Percentiles rank a stretch among this genome's conserved stretches.
phyloP scores from a whole-genome alignment of 352 stramenopile genomes.

The Elongisporangium undulatum region DNA sequence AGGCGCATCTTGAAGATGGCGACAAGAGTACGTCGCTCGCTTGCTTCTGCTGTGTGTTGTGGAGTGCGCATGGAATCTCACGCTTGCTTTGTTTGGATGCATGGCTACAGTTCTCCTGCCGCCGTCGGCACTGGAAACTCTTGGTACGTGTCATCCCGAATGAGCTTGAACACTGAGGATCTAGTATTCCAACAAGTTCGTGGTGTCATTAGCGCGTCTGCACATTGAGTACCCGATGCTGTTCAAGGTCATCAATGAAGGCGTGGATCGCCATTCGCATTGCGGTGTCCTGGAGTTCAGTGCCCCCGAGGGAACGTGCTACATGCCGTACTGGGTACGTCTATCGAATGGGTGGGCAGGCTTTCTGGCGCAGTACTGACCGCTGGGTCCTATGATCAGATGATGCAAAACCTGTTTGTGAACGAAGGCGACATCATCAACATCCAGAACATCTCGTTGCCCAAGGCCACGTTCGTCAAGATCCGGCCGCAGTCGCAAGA shows the following conservation, averaged over 20 bases:
- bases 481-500: constrained; percentile 97
- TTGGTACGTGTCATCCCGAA: constrained; percentile 57
- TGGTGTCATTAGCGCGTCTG: constrained; percentile 45
- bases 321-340: constrained; percentile 98
- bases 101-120: constrained; percentile 88
- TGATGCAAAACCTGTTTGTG: constrained; percentile 99
- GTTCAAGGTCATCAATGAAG: constrained; percentile 94
- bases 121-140: constrained; percentile 95
- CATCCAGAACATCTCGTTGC: constrained; percentile 94
- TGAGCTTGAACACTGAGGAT: too few relatives aligned
- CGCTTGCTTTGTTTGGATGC: constrained; percentile 1
- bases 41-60: neutral
- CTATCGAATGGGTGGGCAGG: neutral
- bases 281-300: constrained; percentile 99
- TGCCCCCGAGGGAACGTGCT: constrained; percentile 96
- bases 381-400: constrained; percentile 35
- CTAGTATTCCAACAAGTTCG: too few relatives aligned
- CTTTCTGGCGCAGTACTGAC: neutral
- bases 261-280: constrained; percentile 90
- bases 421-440: constrained; percentile 92
- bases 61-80: neutral
- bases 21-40: constrained; percentile 78
- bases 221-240: constrained; percentile 99
- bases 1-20: constrained; percentile 84
- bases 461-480: constrained; percentile 98